Conservation (phyloP, 345 rosid species). For the Eucalyptus coolabah region DNA sequence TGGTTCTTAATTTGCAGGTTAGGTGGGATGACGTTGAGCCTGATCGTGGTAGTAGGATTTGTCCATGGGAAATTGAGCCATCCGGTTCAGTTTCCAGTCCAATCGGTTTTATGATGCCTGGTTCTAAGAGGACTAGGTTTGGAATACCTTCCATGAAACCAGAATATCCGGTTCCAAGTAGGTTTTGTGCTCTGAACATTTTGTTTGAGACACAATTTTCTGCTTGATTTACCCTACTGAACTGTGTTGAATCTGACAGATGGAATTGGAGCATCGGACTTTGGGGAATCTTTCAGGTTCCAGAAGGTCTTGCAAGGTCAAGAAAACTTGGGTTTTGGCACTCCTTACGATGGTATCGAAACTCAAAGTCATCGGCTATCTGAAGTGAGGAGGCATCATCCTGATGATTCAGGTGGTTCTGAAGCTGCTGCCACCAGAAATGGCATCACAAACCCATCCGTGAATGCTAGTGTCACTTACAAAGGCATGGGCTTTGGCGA, state of each 20-base stretch:
- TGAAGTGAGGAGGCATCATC: conserved; percentile 17
- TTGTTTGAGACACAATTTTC: background rate
- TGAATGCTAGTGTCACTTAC: conserved; percentile 12
- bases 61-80: conserved; percentile 94
- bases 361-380: conserved; percentile 18
- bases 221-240: background rate
- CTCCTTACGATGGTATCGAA: conserved; percentile 35
- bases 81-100: conserved; percentile 47
- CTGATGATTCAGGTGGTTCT: conserved; percentile 18
- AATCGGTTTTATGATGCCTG: conserved; percentile 35
- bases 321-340: conserved; percentile 72
- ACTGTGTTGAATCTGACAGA: conserved; percentile 16
- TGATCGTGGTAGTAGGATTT: conserved; percentile 59
- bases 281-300: conserved; percentile 82
- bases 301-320: conserved; percentile 99
- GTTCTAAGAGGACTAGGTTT: conserved; percentile 74
- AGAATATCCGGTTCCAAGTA: conserved; percentile 69
- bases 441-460: conserved; percentile 3
- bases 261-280: conserved; percentile 72
- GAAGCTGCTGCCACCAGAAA: conserved; percentile 1
- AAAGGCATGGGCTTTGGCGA: conserved; percentile 54
- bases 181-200: background rate
- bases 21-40: conserved; percentile 80
- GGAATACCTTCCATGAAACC: conserved; percentile 59
- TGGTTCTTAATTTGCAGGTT: conserved; percentile 25